Evolutionary conservation across 192 early-diverging fungal species (phyloP).

Genomic region (Pecoramyces ruminantium): DNA sequence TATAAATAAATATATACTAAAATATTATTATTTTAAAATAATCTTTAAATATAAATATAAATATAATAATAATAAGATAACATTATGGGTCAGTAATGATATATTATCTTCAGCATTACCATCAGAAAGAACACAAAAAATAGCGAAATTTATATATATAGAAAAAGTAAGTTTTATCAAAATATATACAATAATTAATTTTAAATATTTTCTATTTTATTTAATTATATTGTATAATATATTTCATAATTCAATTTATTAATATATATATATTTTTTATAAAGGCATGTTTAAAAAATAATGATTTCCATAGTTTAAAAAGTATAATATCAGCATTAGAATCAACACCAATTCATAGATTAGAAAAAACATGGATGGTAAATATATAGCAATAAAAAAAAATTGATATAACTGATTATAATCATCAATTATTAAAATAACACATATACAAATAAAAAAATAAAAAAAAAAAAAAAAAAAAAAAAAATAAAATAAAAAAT

Average conservation of each 20-base stretch:
- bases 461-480: too few relatives aligned
- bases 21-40: too few relatives aligned
- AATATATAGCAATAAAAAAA: background rate
- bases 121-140: background rate
- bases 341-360: background rate
- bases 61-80: background rate
- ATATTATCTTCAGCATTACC: background rate
- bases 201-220: too few relatives aligned
- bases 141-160: background rate
- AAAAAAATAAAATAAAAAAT: too few relatives aligned
- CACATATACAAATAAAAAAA: too few relatives aligned
- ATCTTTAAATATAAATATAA: too few relatives aligned
- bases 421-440: too few relatives aligned
- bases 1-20: too few relatives aligned
- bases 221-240: too few relatives aligned
- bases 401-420: too few relatives aligned
- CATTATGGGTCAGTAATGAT: background rate
- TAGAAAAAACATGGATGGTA: slow-evolving; percentile 2
- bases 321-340: background rate
- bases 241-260: too few relatives aligned
- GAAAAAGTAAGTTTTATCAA: background rate
- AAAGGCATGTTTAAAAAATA: background rate
- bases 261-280: background rate
- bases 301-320: slow-evolving; percentile 3
- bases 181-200: too few relatives aligned